Percentiles rank a stretch among this genome's conserved stretches.
Evolutionary conservation across 768 basidiomycete species (phyloP).

Genomic region (Collybia nuda): DNA sequence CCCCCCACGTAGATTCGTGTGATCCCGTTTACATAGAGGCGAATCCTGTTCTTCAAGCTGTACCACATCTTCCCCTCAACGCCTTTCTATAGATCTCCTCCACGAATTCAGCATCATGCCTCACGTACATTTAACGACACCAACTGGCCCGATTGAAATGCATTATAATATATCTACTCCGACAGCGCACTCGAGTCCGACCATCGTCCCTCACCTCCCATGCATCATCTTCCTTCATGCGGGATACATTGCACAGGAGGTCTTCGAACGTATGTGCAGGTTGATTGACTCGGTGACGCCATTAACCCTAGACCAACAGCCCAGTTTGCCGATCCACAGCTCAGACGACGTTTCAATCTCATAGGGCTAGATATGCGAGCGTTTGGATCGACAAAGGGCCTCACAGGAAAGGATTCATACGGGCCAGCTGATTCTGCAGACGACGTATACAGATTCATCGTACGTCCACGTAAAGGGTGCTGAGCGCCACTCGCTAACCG

Average conservation of each 20-base stretch:
- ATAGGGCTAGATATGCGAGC: conserved; percentile 25
- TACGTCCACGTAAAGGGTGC: conserved; percentile 9
- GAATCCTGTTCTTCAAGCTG: not conserved
- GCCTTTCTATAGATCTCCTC: not conserved
- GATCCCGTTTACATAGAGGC: not conserved
- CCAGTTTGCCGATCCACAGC: conserved; percentile 23
- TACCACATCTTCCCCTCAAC: not conserved
- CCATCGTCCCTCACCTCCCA: conserved; percentile 14
- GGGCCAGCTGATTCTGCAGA: conserved; percentile 23
- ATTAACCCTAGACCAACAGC: conserved; percentile 6
- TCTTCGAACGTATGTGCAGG: conserved; percentile 16
- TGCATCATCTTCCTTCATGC: conserved; percentile 21
- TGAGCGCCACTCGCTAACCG: not conserved
- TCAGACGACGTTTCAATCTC: conserved; percentile 25
- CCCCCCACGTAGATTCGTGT: too few species aligned
- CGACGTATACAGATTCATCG: conserved; percentile 25
- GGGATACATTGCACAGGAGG: conserved; percentile 17
- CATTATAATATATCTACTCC: conserved; percentile 20
- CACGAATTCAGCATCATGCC: conserved; percentile 12
- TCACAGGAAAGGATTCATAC: conserved; percentile 13
- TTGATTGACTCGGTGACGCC: not conserved
- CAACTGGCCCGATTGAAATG: conserved; percentile 14
- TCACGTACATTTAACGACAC: conserved; percentile 10
- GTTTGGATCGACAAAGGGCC: conserved; percentile 22
- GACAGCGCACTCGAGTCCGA: conserved; percentile 10